Evolutionary conservation across 768 basidiomycete genomes (phyloP), one percentile per base, ranked within the genome.

Genomic region (Cyclocybe cylindracea): DNA sequence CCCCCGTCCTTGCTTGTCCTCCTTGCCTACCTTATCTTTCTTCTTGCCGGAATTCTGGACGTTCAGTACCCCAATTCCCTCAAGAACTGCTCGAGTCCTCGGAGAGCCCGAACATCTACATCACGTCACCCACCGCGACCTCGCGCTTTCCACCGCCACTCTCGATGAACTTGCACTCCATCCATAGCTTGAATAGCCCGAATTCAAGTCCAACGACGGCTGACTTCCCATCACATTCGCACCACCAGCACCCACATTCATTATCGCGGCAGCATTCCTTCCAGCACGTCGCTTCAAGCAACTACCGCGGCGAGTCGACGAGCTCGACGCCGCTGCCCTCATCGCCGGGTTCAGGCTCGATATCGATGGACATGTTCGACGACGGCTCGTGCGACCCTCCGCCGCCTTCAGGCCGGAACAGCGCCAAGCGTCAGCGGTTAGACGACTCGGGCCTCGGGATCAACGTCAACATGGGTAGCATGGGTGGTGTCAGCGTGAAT

Each of bases 101-200:
- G 18, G 82, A 82, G 6, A 81, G 76, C 47, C 87, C 88, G 7
- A 86, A 88, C 57, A 89, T 91, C 58, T 87, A 78, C 62, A 76
- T 91, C 58, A 91, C 86, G 3, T 84, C 85, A 0, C 86, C 89
- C 2, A 75, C 78, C 3, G 63, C 79, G 16, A 71, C 71, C 2
- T 65, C 71, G 7, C 67, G 73, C 10, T 78, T 69, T 46, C 73
- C 77, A 39, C 76, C 77, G 13, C 76, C 75, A 18, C 66, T 76
- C 34, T 73, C 74, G 32, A 75, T 77, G 61, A 74, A 70, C 56
- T 62, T 76, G 56, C 78, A 78, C 48, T 69, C 75, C 3, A 65
- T 82, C 55, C 78, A 80, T 60, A 70, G 73, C 5, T 61, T 81
- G 48, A 78, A 70, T 42, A 77, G 72, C 56, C 82, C 79, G 1